Conservation (phyloP, 441 rosid genomes). For the Rhodomyrtus psidioides region DNA sequence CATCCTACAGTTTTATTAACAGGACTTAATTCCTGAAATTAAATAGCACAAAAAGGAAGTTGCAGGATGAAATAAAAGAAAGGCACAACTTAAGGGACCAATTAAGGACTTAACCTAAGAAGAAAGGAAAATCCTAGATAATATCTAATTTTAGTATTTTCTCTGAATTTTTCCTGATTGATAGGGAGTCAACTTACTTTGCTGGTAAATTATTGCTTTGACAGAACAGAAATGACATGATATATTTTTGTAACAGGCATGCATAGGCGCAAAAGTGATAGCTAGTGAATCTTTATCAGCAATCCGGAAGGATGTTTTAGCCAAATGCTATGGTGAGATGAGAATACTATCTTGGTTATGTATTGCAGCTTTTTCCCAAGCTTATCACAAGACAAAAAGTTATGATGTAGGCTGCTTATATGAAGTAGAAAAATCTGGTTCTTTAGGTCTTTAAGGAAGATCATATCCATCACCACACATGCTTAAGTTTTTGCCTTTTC, state of each 20-base stretch:
- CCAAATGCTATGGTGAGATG: conserved; percentile 91
- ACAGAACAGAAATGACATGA: background rate
- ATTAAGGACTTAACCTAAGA: background rate
- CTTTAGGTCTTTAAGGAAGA: background rate
- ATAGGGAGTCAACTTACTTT: background rate
- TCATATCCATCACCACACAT: background rate
- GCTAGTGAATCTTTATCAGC: conserved; percentile 93
- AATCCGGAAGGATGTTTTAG: conserved; percentile 93
- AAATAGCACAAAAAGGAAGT: background rate
- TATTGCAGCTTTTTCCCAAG: background rate
- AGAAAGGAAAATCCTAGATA: background rate
- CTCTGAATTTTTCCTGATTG: background rate
- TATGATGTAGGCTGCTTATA: background rate
- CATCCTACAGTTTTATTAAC: background rate
- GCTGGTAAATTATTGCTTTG: background rate
- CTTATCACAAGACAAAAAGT: background rate
- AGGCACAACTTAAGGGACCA: background rate
- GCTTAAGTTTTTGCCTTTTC: background rate
- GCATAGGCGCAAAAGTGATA: conserved; percentile 94
- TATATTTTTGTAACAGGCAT: conserved; percentile 50
- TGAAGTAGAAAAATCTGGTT: background rate
- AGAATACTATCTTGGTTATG: background rate
- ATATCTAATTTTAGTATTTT: background rate
- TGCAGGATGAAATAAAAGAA: background rate
- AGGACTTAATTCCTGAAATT: background rate